phyloP scores from a whole-genome alignment of 1,139 yeast species.

The Magnusiomyces magnusii region DNA sequence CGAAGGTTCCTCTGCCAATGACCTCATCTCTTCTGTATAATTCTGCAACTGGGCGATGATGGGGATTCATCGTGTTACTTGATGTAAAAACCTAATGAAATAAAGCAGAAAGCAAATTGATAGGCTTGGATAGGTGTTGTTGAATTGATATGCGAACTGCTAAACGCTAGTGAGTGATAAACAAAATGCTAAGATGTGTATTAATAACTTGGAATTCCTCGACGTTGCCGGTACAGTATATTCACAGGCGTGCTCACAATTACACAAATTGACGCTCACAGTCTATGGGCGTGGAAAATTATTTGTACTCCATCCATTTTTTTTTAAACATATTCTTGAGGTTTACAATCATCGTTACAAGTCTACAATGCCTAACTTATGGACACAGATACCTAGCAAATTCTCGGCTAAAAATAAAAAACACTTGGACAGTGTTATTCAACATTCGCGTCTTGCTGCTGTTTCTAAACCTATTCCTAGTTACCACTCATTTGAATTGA shows the following conservation, averaged over 20 bases:
- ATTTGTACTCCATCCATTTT: neutral
- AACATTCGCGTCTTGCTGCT: neutral
- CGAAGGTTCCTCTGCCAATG: constrained; percentile 94
- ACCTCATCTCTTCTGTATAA: constrained; percentile 75
- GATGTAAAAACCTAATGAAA: neutral
- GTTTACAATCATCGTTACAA: no score
- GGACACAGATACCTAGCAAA: neutral
- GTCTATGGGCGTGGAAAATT: neutral
- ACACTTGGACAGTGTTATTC: neutral
- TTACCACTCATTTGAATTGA: neutral
- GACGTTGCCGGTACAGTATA: no score
- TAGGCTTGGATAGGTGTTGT: no score
- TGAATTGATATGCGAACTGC: no score
- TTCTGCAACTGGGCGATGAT: constrained; percentile 21
- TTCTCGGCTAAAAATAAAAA: neutral
- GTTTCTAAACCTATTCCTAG: neutral
- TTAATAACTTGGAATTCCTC: no score
- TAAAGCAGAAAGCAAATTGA: neutral
- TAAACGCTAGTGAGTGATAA: neutral
- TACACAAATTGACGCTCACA: neutral
- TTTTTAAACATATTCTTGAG: no score
- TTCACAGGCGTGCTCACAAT: neutral
- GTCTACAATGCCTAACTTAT: neutral
- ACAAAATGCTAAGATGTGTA: no score
- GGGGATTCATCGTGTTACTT: neutral